These are phyloP conservation scores for Cephaloascus fragrans DNA, from an alignment of 805 yeast species.

Conservation along the genomic window DNA sequence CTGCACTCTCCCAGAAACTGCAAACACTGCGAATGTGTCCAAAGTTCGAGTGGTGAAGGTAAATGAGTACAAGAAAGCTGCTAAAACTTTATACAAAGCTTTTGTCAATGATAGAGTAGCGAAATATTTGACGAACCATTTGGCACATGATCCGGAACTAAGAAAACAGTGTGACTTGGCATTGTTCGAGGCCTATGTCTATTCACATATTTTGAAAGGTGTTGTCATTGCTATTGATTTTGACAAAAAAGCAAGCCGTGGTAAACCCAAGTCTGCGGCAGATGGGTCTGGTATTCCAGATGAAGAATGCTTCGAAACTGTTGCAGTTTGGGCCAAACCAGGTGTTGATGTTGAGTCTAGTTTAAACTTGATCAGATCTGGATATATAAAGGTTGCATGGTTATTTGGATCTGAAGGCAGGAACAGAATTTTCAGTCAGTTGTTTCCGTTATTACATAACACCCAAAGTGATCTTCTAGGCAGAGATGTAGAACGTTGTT, in stretches of 20 bases:
- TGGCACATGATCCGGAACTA: slow-evolving; percentile 7
- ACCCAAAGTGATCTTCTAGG: slow-evolving; percentile 31
- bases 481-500: slow-evolving; percentile 28
- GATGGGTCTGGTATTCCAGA: slow-evolving; percentile 1
- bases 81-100: slow-evolving; percentile 22
- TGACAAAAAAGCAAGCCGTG: slow-evolving; percentile 13
- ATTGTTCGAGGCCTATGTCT: slow-evolving; percentile 40
- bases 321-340: slow-evolving; percentile 45
- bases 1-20: no score
- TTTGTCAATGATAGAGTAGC: slow-evolving; percentile 26
- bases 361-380: slow-evolving; percentile 38
- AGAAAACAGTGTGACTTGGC: slow-evolving; percentile 20
- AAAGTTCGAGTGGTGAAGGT: not conserved
- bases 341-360: slow-evolving; percentile 35
- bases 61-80: slow-evolving; percentile 23
- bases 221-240: slow-evolving; percentile 41
- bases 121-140: slow-evolving; percentile 16
- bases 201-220: slow-evolving; percentile 41
- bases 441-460: slow-evolving; percentile 43
- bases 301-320: slow-evolving; percentile 35
- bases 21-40: no score
- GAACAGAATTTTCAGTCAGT: slow-evolving; percentile 35
- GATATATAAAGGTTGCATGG: slow-evolving; percentile 43
- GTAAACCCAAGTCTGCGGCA: slow-evolving; percentile 6
- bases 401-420: slow-evolving; percentile 37